phyloP scores from a whole-genome alignment of 768 basidiomycete genomes.

The Chalciporus chontae region DNA sequence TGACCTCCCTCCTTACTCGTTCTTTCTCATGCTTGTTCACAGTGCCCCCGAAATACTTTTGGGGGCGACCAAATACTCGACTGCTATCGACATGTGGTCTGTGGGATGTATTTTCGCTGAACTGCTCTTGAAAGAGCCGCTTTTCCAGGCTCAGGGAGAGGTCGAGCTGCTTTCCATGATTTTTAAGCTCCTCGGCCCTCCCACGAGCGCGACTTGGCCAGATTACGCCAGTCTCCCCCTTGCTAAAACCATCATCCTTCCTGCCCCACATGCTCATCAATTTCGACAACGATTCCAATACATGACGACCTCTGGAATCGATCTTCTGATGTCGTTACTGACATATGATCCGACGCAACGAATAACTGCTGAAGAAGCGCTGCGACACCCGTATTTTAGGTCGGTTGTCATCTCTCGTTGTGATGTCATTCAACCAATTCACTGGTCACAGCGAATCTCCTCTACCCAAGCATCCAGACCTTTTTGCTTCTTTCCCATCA shows the following conservation, averaged over 20 bases:
- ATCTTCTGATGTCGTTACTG: constrained; percentile 76
- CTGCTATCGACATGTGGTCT: constrained; percentile 97
- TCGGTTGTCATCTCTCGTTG: constrained; percentile 27
- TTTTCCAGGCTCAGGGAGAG: constrained; percentile 97
- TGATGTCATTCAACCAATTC: constrained; percentile 1
- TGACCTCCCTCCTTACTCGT: constrained; percentile 9
- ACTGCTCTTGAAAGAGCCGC: constrained; percentile 87
- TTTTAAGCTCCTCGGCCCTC: constrained; percentile 93
- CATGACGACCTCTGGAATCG: constrained; percentile 78
- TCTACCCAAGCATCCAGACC: constrained; percentile 90
- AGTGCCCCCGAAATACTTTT: constrained; percentile 95
- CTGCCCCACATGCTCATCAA: constrained; percentile 68
- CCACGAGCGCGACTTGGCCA: constrained; percentile 84
- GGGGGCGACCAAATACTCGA: constrained; percentile 90
- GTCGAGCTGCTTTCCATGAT: constrained; percentile 91
- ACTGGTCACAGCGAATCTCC: constrained; percentile 72
- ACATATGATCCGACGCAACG: constrained; percentile 87
- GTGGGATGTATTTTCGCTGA: constrained; percentile 99
- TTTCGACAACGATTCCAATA: constrained; percentile 86
- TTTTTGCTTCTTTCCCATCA: constrained; percentile 95
- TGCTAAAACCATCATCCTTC: constrained; percentile 72
- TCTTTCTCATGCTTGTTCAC: constrained; percentile 12
- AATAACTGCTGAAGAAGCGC: constrained; percentile 85
- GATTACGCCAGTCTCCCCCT: constrained; percentile 77
- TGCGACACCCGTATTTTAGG: constrained; percentile 91